Conservation (phyloP, 2,329 filamentous ascomycete genomes). For the Sclerotiophoma versabilis region DNA sequence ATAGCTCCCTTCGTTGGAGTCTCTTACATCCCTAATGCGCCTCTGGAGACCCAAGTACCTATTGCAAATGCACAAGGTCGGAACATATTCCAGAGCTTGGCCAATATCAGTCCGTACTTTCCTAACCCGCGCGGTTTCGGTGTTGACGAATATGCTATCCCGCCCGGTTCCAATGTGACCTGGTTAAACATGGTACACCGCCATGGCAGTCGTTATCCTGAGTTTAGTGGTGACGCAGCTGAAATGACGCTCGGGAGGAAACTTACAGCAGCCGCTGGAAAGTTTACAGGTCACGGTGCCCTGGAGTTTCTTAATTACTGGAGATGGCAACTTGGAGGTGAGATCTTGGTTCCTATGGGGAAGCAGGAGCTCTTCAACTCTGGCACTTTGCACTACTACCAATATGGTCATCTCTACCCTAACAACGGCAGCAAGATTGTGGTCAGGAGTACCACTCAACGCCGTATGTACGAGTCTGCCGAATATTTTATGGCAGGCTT, state of each 20-base stretch:
- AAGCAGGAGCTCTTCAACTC: constrained; percentile 77
- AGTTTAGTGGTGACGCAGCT: constrained; percentile 65
- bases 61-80: constrained; percentile 64
- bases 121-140: constrained; percentile 74
- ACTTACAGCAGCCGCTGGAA: constrained; percentile 62
- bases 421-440: constrained; percentile 76
- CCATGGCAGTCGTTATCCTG: constrained; percentile 76
- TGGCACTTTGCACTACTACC: constrained; percentile 74
- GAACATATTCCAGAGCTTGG: constrained; percentile 76
- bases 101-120: constrained; percentile 72
- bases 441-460: constrained; percentile 76
- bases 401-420: constrained; percentile 72
- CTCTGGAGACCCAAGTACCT: constrained; percentile 74
- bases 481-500: constrained; percentile 82
- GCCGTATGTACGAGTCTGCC: constrained; percentile 78
- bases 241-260: constrained; percentile 61
- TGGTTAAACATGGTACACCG: constrained; percentile 77
- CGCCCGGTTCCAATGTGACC: constrained; percentile 70
- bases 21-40: constrained; percentile 72
- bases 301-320: constrained; percentile 73
- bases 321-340: constrained; percentile 72
- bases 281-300: constrained; percentile 63
- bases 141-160: constrained; percentile 73
- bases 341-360: constrained; percentile 76
- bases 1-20: constrained; percentile 67